phyloP scores from a whole-genome alignment of 164 flowering plant species.

The Liriodendron chinense region DNA sequence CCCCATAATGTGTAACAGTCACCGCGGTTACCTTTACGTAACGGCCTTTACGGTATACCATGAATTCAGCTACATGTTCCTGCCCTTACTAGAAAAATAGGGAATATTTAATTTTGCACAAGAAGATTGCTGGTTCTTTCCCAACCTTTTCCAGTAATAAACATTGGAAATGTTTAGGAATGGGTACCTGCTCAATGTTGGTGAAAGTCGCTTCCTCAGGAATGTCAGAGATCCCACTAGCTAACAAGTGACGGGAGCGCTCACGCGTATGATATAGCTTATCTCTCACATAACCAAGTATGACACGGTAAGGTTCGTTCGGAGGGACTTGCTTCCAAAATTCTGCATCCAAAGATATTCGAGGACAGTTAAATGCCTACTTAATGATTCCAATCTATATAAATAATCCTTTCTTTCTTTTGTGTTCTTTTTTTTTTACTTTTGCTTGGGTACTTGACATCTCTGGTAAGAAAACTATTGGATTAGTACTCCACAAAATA shows the following conservation, averaged over 20 bases:
- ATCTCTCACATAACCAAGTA: conserved; percentile 94
- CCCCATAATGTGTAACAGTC: too few species aligned
- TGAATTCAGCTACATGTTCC: too few species aligned
- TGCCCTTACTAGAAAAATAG: background rate
- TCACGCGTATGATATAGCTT: conserved; percentile 91
- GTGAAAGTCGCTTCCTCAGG: conserved; percentile 87
- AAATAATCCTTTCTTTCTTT: background rate
- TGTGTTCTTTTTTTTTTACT: too few species aligned
- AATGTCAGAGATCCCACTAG: conserved; percentile 69
- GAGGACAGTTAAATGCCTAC: background rate
- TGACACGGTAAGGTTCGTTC: conserved; percentile 93
- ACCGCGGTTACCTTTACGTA: too few species aligned
- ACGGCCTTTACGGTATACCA: too few species aligned
- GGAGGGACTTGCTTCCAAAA: conserved; percentile 95
- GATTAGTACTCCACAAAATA: background rate
- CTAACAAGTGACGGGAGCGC: conserved; percentile 75
- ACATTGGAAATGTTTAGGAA: background rate
- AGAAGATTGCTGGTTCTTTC: background rate
- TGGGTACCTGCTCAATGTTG: conserved; percentile 73
- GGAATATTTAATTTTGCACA: background rate
- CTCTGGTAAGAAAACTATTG: too few species aligned
- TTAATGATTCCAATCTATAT: background rate
- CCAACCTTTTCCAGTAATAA: background rate
- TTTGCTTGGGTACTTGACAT: too few species aligned
- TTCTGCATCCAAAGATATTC: conserved; percentile 43